Base-by-base conservation (phyloP, 495 filamentous ascomycete genomes). In the Talaromyces adpressus region DNA sequence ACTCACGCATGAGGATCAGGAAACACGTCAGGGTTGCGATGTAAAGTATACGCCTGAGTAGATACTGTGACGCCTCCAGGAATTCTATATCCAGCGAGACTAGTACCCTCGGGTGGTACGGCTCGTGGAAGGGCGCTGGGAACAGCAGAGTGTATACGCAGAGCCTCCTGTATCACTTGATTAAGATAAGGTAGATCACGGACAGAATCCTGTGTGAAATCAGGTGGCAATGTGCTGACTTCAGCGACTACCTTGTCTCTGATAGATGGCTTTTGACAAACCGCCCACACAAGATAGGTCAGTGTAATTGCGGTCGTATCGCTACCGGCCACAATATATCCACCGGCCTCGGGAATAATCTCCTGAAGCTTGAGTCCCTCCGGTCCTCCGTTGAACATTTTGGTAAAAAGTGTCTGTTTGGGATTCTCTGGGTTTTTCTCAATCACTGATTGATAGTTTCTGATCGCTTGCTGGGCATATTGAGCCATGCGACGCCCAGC, bases 301-400 rank as follows among this genome's bases (percentile, higher is more conserved):
- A 82, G 57, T 0, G 80, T 77, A 11, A 72, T 69, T 8, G 75
- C 75, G 4, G 77, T 81, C 4, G 76, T 75, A 39, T 77, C 74
- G 2, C 71, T 75, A 2, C 81, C 82, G 0, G 79, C 85, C 1
- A 86, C 54, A 56, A 86, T 81, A 54, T 82, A 82, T 0, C 62
- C 65, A 22, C 71, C 66, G 0, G 81, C 81, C 34, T 83, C 78
- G 6, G 67, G 53, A 6, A 41, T 39, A 45, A 85, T 75, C 32
- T 85, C 80, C 0, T 65, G 49, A 8, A 73, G 65, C 6, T 68
- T 65, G 1, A 82, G 63, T 1, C 76, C 73, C 8, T 77, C 72
- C 14, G 73, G 67, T 29, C 73, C 72, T 0, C 72, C 72, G 18
- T 77, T 70, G 61, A 75, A 76, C 6, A 82, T 34, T 53, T 80